These are phyloP conservation scores for Beauveria bassiana DNA, from an alignment of 2,329 filamentous ascomycete genomes.

Conservation along the genomic window DNA sequence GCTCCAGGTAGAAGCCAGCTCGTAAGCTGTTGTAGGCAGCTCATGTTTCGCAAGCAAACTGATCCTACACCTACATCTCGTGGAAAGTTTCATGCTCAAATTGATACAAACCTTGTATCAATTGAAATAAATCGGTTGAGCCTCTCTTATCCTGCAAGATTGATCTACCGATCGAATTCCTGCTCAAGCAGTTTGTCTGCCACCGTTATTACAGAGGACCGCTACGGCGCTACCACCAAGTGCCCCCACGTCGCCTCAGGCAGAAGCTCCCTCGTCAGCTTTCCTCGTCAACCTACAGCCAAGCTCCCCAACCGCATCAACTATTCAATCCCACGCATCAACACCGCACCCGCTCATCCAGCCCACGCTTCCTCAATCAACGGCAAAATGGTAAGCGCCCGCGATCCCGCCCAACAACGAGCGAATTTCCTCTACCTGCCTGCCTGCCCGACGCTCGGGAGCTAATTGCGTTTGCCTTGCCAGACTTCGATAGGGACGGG, in stretches of 20 bases:
- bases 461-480: background rate
- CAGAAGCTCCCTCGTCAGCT: constrained; percentile 11
- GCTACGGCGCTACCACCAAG: background rate
- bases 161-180: background rate
- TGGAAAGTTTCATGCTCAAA: background rate
- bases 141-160: background rate
- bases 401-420: background rate
- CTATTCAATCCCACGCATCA: background rate
- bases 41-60: background rate
- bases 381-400: constrained; percentile 6
- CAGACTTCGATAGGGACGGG: constrained; percentile 99
- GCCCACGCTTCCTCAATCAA: background rate
- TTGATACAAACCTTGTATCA: background rate
- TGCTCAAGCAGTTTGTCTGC: background rate
- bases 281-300: constrained; percentile 2
- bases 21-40: background rate
- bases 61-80: no score
- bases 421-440: background rate
- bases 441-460: background rate
- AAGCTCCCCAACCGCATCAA: constrained; percentile 5
- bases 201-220: background rate
- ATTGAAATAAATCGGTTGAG: background rate
- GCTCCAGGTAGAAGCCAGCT: background rate
- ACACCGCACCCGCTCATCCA: constrained; percentile 2
- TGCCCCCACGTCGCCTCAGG: constrained; percentile 10